Base-by-base conservation (phyloP, 257 asterid genomes). In the Schizonepeta tenuifolia region DNA sequence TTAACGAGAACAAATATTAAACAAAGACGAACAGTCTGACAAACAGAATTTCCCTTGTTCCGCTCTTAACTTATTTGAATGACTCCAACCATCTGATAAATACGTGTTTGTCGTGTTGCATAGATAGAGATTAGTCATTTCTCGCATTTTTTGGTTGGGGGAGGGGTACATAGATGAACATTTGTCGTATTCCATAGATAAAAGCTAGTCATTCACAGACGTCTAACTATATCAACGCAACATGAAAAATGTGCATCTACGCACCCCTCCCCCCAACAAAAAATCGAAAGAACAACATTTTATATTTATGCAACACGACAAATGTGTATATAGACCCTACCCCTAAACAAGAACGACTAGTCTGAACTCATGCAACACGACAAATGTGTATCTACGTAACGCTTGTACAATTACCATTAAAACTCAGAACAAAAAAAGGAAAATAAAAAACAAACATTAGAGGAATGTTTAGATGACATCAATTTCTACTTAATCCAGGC, bases 401-500 rank as follows among this genome's bases (percentile, higher is more conserved):
- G 59, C 53, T n/a, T 35, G 21, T 65, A 22, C 26, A 10, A 0
- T 54, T 33, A 41, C 4, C 69, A 70, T 36, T 65, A 70, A 35
- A 54, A 68, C 50, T 49, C 3, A 33, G n/a, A 51, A 38, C 17
- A 26, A 35, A 57, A 67, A 40, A 43, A 46, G 73, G 26, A 13
- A 63, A 47, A 68, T 24, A 51, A 53, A 60, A 63, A 69, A 65
- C 67, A 49, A 70, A 65, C 60, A 60, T 41, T 3, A 28, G 61
- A 58, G 55, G 59, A 63, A 24, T 0, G 40, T 40, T 41, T 22
- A 44, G 63, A 56, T 68, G 41, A 35, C 20, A 49, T 10, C 20
- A 22, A 9, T 63, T 24, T 50, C 70, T 46, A 63, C 31, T 50
- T 71, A 73, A 31, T 38, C 58, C 62, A 35, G 63, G 18, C 53